Conservation (phyloP, 805 yeast genomes). For the Kazachstania africana region DNA sequence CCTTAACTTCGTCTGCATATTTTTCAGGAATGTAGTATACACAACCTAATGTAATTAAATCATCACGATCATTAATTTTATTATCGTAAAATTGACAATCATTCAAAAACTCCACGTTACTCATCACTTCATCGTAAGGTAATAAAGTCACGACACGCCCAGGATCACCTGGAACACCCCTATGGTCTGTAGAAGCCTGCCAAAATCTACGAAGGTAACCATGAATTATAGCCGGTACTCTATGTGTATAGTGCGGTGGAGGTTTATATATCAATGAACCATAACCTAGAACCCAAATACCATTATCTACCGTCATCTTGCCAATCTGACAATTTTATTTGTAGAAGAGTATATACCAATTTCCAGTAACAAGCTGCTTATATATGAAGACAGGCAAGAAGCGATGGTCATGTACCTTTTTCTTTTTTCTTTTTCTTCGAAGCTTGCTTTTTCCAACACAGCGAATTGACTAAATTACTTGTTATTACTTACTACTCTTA, state of each 20-base stretch:
- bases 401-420: too few relatives aligned
- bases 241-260: slow-evolving; percentile 55
- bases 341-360: too few relatives aligned
- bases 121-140: slow-evolving; percentile 41
- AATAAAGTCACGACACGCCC: slow-evolving; percentile 84
- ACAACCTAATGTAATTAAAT: slow-evolving; percentile 60
- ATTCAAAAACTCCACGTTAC: slow-evolving; percentile 29
- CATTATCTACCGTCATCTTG: slow-evolving; percentile 6
- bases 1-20: slow-evolving; percentile 46
- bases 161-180: slow-evolving; percentile 79
- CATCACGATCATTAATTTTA: slow-evolving; percentile 23
- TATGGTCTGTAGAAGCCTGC: slow-evolving; percentile 83
- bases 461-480: too few relatives aligned
- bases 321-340: neutral
- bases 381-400: too few relatives aligned
- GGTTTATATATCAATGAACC: slow-evolving; percentile 87
- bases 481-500: too few relatives aligned
- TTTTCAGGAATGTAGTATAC: slow-evolving; percentile 71
- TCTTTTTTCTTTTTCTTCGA: too few relatives aligned
- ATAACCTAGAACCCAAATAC: slow-evolving; percentile 76
- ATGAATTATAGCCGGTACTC: slow-evolving; percentile 59
- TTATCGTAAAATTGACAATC: slow-evolving; percentile 28
- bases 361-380: too few relatives aligned
- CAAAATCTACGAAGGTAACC: slow-evolving; percentile 81
- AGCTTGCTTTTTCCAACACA: too few relatives aligned